Evolutionary conservation across 2,329 filamentous ascomycete genomes (phyloP).

Genomic region (Tolypocladium cylindrosporum): DNA sequence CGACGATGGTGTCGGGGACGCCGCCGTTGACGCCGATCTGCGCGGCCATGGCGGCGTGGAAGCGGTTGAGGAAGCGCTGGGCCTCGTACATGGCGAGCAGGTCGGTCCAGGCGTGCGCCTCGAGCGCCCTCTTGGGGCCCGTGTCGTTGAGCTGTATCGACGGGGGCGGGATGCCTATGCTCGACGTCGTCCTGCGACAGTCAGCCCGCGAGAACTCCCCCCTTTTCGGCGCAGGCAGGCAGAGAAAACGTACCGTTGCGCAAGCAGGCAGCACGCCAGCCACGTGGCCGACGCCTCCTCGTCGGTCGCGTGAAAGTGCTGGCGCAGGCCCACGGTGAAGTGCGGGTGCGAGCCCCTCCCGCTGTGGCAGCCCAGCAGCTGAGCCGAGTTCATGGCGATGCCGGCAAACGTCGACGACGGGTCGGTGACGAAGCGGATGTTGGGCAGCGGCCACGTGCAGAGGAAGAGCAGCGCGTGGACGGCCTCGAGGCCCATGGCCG

Average conservation of each 20-base stretch:
- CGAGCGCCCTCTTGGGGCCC: constrained; percentile 27
- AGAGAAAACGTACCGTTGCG: constrained; percentile 30
- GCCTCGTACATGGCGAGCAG: constrained; percentile 34
- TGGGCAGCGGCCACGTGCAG: constrained; percentile 41
- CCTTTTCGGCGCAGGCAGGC: neutral
- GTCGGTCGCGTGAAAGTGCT: constrained; percentile 33
- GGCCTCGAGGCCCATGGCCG: constrained; percentile 34
- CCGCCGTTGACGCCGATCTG: constrained; percentile 35
- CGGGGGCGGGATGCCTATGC: constrained; percentile 35
- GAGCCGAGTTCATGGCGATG: constrained; percentile 35
- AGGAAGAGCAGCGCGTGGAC: constrained; percentile 43
- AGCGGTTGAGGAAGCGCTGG: constrained; percentile 39
- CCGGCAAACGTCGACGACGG: constrained; percentile 37
- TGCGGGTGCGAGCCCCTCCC: constrained; percentile 40
- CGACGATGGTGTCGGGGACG: constrained; percentile 35
- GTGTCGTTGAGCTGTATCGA: constrained; percentile 41
- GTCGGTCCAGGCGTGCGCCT: constrained; percentile 31
- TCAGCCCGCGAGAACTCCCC: constrained; percentile 8
- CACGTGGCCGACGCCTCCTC: constrained; percentile 44
- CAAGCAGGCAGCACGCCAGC: constrained; percentile 41
- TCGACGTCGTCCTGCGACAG: constrained; percentile 24
- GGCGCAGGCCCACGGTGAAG: constrained; percentile 33
- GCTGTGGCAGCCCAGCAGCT: constrained; percentile 41
- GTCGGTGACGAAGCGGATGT: constrained; percentile 40
- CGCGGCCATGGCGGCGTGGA: constrained; percentile 36